Percentiles rank a stretch among this genome's conserved stretches.
Conservation (phyloP, 2,329 filamentous ascomycete genomes). For the Lachnellula occidentalis region DNA sequence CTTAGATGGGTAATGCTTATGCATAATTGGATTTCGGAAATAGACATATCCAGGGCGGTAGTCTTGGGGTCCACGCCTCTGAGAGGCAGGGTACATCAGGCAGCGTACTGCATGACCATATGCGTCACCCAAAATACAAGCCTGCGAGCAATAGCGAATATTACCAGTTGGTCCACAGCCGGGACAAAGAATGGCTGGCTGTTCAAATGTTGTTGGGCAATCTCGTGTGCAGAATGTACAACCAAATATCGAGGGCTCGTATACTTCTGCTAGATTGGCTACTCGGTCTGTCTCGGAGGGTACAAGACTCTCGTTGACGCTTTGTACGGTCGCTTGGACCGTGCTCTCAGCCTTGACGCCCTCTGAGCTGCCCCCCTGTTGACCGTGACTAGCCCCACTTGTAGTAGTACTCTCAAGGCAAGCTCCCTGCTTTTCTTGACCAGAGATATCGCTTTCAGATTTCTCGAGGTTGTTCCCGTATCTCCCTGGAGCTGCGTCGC, state of each 20-base stretch:
- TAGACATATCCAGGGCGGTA: constrained; percentile 4
- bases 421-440: too few relatives aligned
- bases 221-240: constrained; percentile 12
- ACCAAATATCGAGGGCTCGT: not conserved
- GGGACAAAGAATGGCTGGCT: constrained; percentile 17
- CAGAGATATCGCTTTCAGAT: too few relatives aligned
- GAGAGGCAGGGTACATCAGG: constrained; percentile 6
- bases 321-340: not conserved
- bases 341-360: too few relatives aligned
- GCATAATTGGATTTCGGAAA: constrained; percentile 7
- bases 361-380: too few relatives aligned
- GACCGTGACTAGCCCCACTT: too few relatives aligned
- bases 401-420: too few relatives aligned
- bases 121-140: constrained; percentile 23
- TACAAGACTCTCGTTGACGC: not conserved
- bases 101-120: constrained; percentile 17
- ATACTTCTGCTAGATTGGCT: not conserved
- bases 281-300: not conserved
- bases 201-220: not conserved
- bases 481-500: too few relatives aligned
- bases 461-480: too few relatives aligned
- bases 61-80: not conserved
- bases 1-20: not conserved
- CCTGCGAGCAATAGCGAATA: constrained; percentile 23
- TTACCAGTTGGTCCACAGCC: constrained; percentile 17